Percentiles rank a stretch among this genome's conserved stretches.
phyloP scores from a whole-genome alignment of 2,329 filamentous ascomycete species.

The Botrytis paeoniae region DNA sequence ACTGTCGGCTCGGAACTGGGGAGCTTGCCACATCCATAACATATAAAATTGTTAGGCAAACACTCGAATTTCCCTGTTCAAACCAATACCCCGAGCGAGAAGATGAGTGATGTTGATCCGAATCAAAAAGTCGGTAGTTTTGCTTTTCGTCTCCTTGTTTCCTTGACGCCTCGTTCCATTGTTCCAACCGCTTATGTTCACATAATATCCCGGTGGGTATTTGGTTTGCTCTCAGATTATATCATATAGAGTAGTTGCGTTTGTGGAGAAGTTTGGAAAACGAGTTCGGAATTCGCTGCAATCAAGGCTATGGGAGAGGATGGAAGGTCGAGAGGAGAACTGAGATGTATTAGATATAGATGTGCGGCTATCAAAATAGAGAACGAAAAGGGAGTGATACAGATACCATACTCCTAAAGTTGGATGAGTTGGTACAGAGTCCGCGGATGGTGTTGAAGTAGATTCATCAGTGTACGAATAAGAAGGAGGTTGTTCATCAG shows the following conservation, averaged over 20 bases:
- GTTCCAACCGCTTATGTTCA: slow-evolving; percentile 36
- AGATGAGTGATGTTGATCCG: slow-evolving; percentile 58
- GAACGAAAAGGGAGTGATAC: not conserved
- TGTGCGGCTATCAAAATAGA: not conserved
- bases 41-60: slow-evolving; percentile 47
- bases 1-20: slow-evolving; percentile 49
- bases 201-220: slow-evolving; percentile 31
- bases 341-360: slow-evolving; percentile 13
- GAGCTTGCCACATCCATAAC: slow-evolving; percentile 60
- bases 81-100: slow-evolving; percentile 39
- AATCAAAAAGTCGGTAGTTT: slow-evolving; percentile 57
- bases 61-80: not conserved
- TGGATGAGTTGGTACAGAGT: not conserved
- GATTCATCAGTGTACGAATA: slow-evolving; percentile 22
- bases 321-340: slow-evolving; percentile 25
- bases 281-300: slow-evolving; percentile 30
- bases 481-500: slow-evolving; percentile 25
- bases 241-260: slow-evolving; percentile 24
- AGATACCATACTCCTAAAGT: not conserved
- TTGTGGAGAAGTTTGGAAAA: slow-evolving; percentile 31
- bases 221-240: slow-evolving; percentile 31
- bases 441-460: not conserved
- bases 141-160: slow-evolving; percentile 48
- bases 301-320: slow-evolving; percentile 28
- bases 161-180: slow-evolving; percentile 31